phyloP scores from a whole-genome alignment of 306 rosid species.

The Bauhinia variegata region DNA sequence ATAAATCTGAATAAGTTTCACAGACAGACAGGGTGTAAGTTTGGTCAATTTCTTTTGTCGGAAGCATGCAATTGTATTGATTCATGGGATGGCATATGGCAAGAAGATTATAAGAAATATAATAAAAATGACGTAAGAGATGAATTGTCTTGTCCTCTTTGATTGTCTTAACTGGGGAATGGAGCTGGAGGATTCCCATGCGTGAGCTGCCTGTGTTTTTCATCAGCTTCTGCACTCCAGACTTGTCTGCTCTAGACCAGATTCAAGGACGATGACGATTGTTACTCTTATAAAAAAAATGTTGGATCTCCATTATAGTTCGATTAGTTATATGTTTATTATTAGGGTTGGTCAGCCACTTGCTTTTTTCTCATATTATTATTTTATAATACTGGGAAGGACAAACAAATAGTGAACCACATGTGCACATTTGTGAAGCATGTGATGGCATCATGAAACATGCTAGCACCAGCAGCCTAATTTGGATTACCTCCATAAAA shows the following conservation, averaged over 20 bases:
- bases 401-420: slow-evolving; percentile 6
- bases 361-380: slow-evolving; percentile 21
- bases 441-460: slow-evolving; percentile 21
- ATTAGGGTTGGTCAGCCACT: slow-evolving; percentile 26
- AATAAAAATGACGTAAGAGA: slow-evolving; percentile 39
- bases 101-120: too few relatives aligned
- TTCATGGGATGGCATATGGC: slow-evolving; percentile 30
- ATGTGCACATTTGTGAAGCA: too few relatives aligned
- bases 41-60: slow-evolving; percentile 18
- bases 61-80: slow-evolving; percentile 35
- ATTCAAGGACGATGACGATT: too few relatives aligned
- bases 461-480: too few relatives aligned
- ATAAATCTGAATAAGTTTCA: not conserved
- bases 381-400: not conserved
- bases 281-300: not conserved
- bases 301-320: not conserved
- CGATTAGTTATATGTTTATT: slow-evolving; percentile 20
- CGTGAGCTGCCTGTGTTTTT: slow-evolving; percentile 14
- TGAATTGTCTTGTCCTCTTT: slow-evolving; percentile 26
- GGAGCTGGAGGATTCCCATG: slow-evolving; percentile 27
- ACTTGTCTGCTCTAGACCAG: slow-evolving; percentile 15
- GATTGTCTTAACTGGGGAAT: slow-evolving; percentile 33
- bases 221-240: not conserved
- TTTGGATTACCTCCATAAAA: too few relatives aligned
- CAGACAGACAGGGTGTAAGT: slow-evolving; percentile 8